phyloP scores from a whole-genome alignment of 2,329 filamentous ascomycete genomes.

The Endoconidiophora polonica region DNA sequence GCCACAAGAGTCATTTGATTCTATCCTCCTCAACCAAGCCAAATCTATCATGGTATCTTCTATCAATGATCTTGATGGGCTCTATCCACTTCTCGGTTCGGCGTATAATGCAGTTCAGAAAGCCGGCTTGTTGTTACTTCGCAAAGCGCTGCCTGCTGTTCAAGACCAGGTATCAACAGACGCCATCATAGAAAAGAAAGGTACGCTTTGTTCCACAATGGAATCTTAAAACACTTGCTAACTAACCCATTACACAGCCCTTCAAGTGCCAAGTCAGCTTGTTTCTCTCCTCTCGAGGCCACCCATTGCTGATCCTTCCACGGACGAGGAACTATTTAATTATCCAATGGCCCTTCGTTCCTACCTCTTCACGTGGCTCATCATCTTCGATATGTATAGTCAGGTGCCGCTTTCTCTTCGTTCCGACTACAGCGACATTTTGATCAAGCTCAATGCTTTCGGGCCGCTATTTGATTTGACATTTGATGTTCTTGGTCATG shows the following conservation, averaged over 20 bases:
- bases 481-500: conserved; percentile 73
- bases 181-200: conserved; percentile 50
- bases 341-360: conserved; percentile 56
- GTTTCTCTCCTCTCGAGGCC: background rate
- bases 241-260: background rate
- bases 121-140: conserved; percentile 64
- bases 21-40: too few relatives aligned
- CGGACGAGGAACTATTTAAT: conserved; percentile 46
- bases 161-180: conserved; percentile 78
- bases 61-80: too few relatives aligned
- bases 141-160: conserved; percentile 56
- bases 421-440: conserved; percentile 59
- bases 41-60: too few relatives aligned
- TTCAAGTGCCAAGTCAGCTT: background rate
- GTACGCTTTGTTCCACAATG: conserved; percentile 20
- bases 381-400: conserved; percentile 74
- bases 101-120: conserved; percentile 61
- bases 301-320: conserved; percentile 33
- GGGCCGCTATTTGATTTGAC: conserved; percentile 57
- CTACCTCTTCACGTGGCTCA: conserved; percentile 77
- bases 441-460: conserved; percentile 59
- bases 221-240: background rate
- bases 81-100: conserved; percentile 25
- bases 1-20: too few relatives aligned
- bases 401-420: conserved; percentile 69